Percentiles rank a stretch among this genome's conserved stretches.
These are phyloP conservation scores for Clarireedia paspali DNA, from an alignment of 2,329 filamentous ascomycete genomes.

Conservation along the genomic window DNA sequence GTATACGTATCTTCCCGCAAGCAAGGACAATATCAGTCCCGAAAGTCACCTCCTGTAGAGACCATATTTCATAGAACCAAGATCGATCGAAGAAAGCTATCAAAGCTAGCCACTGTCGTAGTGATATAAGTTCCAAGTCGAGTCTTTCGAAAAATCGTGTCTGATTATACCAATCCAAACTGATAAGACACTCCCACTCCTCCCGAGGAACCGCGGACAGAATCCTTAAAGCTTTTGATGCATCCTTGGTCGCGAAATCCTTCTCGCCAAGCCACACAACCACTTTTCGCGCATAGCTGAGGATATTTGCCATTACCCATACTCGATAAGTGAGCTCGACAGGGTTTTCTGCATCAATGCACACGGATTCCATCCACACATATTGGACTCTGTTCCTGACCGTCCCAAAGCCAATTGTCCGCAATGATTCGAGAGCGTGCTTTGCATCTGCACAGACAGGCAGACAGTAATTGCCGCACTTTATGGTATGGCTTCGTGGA, in stretches of 20 bases:
- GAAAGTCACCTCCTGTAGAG: neutral
- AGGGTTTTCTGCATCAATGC: slow-evolving; percentile 11
- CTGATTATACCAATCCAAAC: neutral
- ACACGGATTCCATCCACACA: slow-evolving; percentile 13
- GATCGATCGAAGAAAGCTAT: slow-evolving; percentile 4
- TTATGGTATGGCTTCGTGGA: slow-evolving; percentile 1
- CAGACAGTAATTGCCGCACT: neutral
- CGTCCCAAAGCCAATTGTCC: neutral
- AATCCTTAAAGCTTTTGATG: neutral
- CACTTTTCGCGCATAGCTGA: slow-evolving; percentile 7
- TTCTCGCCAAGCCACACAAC: slow-evolving; percentile 12
- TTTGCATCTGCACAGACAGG: neutral
- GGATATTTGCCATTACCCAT: slow-evolving; percentile 10
- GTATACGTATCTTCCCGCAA: neutral
- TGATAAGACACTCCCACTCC: neutral
- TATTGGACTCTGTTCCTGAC: neutral
- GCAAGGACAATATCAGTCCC: neutral
- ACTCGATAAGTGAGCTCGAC: slow-evolving; percentile 11
- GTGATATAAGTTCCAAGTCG: neutral
- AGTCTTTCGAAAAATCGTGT: neutral
- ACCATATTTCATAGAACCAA: slow-evolving; percentile 2
- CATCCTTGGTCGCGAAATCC: slow-evolving; percentile 1
- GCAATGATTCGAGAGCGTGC: neutral
- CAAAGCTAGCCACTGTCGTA: neutral
- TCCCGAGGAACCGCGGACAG: neutral